Base-by-base conservation (phyloP, 495 filamentous ascomycete genomes). In the Amniculicola lignicola region DNA sequence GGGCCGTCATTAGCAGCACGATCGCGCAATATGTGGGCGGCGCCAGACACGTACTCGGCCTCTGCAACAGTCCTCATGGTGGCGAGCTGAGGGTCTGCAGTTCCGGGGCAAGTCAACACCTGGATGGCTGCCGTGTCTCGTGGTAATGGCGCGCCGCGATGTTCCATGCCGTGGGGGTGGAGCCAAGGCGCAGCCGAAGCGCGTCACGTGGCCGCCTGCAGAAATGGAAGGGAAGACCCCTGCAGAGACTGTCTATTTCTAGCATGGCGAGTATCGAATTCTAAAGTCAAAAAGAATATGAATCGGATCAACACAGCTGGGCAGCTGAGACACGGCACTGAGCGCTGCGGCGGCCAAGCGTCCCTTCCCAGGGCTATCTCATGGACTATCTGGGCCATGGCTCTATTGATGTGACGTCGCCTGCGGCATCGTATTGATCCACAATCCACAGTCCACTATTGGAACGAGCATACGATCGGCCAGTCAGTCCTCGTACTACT, bases 1-100 rank as follows among this genome's bases (percentile, higher is more conserved):
- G 36, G 5, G 11, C 9, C 16, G 35, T 41, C 27, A 44, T 4
- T 33, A 15, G 37, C 7, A 39, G 35, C 16, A n/a, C 27, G 16
- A 19, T 50, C 28, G 18, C 4, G 2, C 4, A 14, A 22, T 21
- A 11, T 9, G 14, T 6, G 16, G 37, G 37, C 10, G 25, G 31
- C 16, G 11, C 23, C 0, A 25, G 37, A 39, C 25, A 33, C 51
- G 29, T 50, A 64, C 61, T 57, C 49, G 22, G 57, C 61, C 28
- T 64, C 61, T 2, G 51, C 31, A 5, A 57, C n/a, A 22, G 51
- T 54, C 35, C 61, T 40, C 61, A 64, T 64, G 27, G 37, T 46
- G 22, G 16, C 25, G 3, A 28, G 24, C 9, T 11, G 29, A 31
- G 27, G 15, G 2, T 2, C 11, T n/a, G 42, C 21, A 15, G 18